phyloP scores from a whole-genome alignment of 352 stramenopile species.

The Globisporangium uncinulatum region DNA sequence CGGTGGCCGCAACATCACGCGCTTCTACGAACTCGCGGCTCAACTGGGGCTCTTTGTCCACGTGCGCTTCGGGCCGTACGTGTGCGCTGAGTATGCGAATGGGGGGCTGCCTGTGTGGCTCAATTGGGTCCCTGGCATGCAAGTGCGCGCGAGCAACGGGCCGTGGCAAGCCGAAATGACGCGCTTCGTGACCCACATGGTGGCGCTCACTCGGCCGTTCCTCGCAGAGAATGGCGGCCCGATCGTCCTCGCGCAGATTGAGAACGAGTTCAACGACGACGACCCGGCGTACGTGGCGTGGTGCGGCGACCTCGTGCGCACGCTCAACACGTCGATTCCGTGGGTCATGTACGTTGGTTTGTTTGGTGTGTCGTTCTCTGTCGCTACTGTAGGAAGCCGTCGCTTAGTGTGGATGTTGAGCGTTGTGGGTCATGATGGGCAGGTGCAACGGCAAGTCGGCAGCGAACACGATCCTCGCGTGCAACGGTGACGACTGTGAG shows the following conservation, averaged over 20 bases:
- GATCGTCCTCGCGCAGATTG: slow-evolving; percentile 73
- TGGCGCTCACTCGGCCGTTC: slow-evolving; percentile 55
- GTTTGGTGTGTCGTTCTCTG: too few species aligned
- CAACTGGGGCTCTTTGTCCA: slow-evolving; percentile 59
- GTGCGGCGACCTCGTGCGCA: slow-evolving; percentile 43
- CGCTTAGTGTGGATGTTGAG: too few species aligned
- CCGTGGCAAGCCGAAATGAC: slow-evolving; percentile 48
- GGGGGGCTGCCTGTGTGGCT: slow-evolving; percentile 58
- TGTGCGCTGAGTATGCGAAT: slow-evolving; percentile 66
- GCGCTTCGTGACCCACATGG: slow-evolving; percentile 55
- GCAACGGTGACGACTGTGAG: slow-evolving; percentile 63
- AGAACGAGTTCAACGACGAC: slow-evolving; percentile 55
- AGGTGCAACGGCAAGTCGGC: slow-evolving; percentile 63
- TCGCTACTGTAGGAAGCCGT: too few species aligned
- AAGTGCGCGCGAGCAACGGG: slow-evolving; percentile 42
- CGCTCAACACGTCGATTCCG: slow-evolving; percentile 53
- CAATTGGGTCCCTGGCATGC: slow-evolving; percentile 40
- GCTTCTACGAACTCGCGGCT: slow-evolving; percentile 53
- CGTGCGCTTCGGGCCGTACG: slow-evolving; percentile 63
- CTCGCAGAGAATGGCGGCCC: slow-evolving; percentile 55
- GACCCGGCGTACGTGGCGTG: slow-evolving; percentile 47
- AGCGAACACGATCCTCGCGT: slow-evolving; percentile 60
- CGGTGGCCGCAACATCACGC: slow-evolving; percentile 45
- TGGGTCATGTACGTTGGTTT: slow-evolving; percentile 58
- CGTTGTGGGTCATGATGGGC: neutral